Conservation (phyloP, 352 stramenopile genomes). For the Globisporangium nunn region DNA sequence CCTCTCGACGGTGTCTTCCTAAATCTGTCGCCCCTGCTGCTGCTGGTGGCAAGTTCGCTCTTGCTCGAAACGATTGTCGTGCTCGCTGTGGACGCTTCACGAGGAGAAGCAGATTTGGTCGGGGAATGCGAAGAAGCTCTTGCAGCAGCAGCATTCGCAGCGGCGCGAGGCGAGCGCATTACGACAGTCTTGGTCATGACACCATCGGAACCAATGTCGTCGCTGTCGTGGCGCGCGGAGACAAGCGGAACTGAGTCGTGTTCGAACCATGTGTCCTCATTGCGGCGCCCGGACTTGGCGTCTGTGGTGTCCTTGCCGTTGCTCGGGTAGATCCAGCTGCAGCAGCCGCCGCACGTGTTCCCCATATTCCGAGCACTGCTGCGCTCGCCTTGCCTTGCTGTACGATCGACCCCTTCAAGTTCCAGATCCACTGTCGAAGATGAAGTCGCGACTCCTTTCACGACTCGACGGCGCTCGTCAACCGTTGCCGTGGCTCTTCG, state of each 20-base stretch:
- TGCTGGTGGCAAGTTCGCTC: background rate
- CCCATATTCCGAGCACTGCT: constrained; percentile 6
- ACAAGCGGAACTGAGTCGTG: constrained; percentile 57
- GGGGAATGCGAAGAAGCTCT: background rate
- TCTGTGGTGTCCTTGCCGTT: constrained; percentile 5
- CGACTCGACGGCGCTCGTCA: background rate
- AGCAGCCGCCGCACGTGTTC: constrained; percentile 13
- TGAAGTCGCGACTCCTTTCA: background rate
- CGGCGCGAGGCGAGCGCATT: constrained; percentile 31
- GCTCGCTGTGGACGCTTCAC: background rate
- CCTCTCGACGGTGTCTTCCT: constrained; percentile 11
- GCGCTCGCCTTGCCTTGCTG: background rate
- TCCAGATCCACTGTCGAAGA: background rate
- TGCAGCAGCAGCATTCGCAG: constrained; percentile 1
- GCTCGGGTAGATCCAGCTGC: constrained; percentile 12
- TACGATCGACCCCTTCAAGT: too few species aligned
- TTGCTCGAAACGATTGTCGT: background rate
- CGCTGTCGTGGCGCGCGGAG: constrained; percentile 30
- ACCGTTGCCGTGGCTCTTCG: background rate
- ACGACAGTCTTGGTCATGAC: constrained; percentile 54
- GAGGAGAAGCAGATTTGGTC: background rate
- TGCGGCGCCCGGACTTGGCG: constrained; percentile 8
- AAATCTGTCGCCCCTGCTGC: background rate
- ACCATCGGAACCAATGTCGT: constrained; percentile 17
- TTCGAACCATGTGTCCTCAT: constrained; percentile 47